Percentiles rank a stretch among this genome's conserved stretches.
These are phyloP conservation scores for Phialophora verrucosa DNA, from an alignment of 2,329 filamentous ascomycete genomes.

Conservation along the genomic window DNA sequence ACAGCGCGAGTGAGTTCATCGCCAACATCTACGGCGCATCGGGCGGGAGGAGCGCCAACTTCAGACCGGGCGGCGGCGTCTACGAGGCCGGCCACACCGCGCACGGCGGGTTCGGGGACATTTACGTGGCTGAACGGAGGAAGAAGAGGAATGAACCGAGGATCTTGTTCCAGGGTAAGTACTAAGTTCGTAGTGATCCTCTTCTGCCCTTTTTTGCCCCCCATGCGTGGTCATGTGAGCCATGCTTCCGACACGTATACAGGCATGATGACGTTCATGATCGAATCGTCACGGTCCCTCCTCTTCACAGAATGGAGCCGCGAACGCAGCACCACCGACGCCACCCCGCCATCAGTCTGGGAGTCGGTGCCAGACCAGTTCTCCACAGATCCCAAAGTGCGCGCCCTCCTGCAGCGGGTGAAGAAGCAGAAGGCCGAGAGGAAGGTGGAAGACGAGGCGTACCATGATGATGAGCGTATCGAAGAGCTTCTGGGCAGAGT, in stretches of 20 bases:
- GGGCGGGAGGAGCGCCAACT: constrained; percentile 17
- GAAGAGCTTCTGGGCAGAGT: constrained; percentile 12
- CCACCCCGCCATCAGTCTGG: constrained; percentile 12
- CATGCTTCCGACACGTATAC: not conserved
- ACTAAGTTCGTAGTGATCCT: no score
- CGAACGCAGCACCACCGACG: constrained; percentile 6
- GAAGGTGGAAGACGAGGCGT: constrained; percentile 12
- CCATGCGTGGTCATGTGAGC: no score
- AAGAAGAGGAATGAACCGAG: constrained; percentile 17
- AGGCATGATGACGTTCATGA: constrained; percentile 19
- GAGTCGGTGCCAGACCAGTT: constrained; percentile 16
- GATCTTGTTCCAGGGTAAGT: constrained; percentile 16
- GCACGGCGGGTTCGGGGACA: constrained; percentile 18
- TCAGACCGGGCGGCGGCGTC: constrained; percentile 20
- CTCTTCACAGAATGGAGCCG: constrained; percentile 17
- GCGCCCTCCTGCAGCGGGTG: constrained; percentile 14
- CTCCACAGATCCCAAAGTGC: constrained; percentile 15
- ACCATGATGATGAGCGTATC: constrained; percentile 9
- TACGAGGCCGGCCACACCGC: constrained; percentile 22
- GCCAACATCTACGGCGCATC: constrained; percentile 39
- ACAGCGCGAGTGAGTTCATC: constrained; percentile 50
- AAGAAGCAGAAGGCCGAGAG: constrained; percentile 15
- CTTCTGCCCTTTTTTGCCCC: not conserved
- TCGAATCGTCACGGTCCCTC: constrained; percentile 13
- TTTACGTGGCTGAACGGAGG: constrained; percentile 10